Base-by-base conservation (phyloP, 495 filamentous ascomycete species). In the Tirmania nivea region DNA sequence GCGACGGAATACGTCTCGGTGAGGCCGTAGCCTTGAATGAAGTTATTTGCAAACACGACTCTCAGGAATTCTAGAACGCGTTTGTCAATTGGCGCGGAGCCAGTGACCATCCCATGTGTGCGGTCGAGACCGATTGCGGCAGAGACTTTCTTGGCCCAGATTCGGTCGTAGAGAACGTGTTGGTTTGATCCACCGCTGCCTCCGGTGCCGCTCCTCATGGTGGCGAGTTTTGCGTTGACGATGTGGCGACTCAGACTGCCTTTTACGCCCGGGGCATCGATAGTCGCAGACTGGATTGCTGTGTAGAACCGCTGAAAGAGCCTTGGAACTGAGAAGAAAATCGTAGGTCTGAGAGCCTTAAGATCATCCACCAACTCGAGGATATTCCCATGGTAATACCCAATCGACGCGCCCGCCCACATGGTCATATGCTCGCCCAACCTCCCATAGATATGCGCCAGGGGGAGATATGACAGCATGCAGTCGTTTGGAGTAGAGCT, bases 331-430 rank as follows among this genome's bases (percentile, higher is more conserved):
- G 85, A 94, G 60, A 78, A 78, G 66, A 97, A 88, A 9, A 70
- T 74, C 11, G 83, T 92, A 1, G 90, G 90, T 17, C 77, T 78
- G 42, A 97, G 71, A 12, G 83, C 56, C 71, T 97, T 94, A 64
- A 97, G 64, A 63, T 97, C 90, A 58, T 97, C 92, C 3, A 94
- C 77, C 12, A 97, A 71, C 56, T 80, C 82, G 6, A 83, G 59
- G 60, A 96, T 85, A 60, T 94, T 83, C 49, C 90, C 90, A 58
- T 94, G 89, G 74, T 93, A 97, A 65, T 89, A 97, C 20, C 92
- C 90, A 64, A 96, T 85, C 20, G 75, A 69, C 10, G 72, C 76
- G 55, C 86, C 89, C 52, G 74, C 71, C 66, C 79, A 79, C 21
- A 96, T 71, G 17, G 77, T 72, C 11, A 68, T 70, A 65, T 94